These are phyloP conservation scores for Ceratopteris richardii DNA, from an alignment of 75 land plant genomes.

Conservation along the genomic window DNA sequence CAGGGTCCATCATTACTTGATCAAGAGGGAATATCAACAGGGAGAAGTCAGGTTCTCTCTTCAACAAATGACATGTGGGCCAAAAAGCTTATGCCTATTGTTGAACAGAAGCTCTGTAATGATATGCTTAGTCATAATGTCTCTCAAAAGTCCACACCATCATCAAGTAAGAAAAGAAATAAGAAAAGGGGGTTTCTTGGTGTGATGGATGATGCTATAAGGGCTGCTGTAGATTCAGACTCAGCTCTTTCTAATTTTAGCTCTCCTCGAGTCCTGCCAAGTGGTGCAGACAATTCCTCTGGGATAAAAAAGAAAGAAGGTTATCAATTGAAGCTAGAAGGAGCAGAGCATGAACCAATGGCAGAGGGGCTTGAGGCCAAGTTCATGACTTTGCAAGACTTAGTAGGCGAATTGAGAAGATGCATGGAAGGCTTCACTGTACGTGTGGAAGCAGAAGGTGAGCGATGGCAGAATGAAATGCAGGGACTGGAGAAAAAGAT, in stretches of 20 bases:
- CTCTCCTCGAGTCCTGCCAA: neutral
- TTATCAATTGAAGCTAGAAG: neutral
- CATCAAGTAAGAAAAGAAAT: neutral
- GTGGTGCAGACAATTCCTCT: neutral
- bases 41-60: no score
- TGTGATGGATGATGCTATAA: slow-evolving; percentile 5
- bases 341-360: slow-evolving; percentile 2
- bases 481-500: slow-evolving; percentile 21
- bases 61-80: neutral
- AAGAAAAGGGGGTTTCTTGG: neutral
- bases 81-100: neutral
- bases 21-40: neutral
- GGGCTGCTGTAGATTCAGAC: neutral
- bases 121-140: no score
- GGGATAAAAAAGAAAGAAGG: slow-evolving; percentile 4
- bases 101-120: neutral
- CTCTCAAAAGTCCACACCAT: neutral
- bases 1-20: no score
- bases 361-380: slow-evolving; percentile 11
- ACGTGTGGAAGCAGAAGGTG: slow-evolving; percentile 25
- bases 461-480: slow-evolving; percentile 18
- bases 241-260: neutral
- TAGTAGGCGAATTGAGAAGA: slow-evolving; percentile 19
- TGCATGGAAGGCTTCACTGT: slow-evolving; percentile 20
- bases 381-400: slow-evolving; percentile 12